A percentile compares a stretch with the other conserved stretches of the same genome.
These are phyloP conservation scores for Marvania coccoides DNA, from an alignment of 139 green algal species.

Conservation along the genomic window DNA sequence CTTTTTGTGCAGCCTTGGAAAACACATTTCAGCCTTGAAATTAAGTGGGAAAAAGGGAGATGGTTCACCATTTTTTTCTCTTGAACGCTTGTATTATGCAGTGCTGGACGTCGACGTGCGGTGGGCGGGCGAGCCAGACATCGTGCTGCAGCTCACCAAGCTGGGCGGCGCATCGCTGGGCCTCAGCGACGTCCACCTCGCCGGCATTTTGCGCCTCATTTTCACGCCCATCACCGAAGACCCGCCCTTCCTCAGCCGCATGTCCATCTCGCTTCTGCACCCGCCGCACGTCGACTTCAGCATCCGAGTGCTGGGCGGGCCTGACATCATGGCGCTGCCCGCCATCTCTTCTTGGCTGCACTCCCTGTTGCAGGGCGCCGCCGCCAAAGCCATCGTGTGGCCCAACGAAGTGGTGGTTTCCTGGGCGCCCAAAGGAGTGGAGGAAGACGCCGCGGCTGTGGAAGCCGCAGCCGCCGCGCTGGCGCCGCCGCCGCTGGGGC, in stretches of 20 bases:
- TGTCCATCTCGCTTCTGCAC: conserved; percentile 18
- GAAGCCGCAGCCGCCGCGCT: conserved; percentile 2
- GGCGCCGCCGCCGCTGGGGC: conserved; percentile 11
- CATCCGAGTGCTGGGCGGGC: conserved; percentile 22
- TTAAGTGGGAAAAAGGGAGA: background rate
- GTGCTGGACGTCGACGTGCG: conserved; percentile 28
- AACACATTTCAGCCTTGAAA: too few species aligned
- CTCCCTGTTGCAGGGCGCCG: conserved; percentile 10
- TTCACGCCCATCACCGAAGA: conserved; percentile 29
- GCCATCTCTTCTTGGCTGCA: conserved; percentile 24
- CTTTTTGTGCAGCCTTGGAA: background rate
- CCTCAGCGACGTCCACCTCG: conserved; percentile 13
- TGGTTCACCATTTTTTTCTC: background rate
- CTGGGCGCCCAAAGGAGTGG: background rate
- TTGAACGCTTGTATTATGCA: background rate
- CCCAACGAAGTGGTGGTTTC: background rate
- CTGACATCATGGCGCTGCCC: conserved; percentile 30
- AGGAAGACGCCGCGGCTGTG: background rate
- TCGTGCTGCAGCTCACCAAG: conserved; percentile 20
- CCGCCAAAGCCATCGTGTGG: conserved; percentile 2
- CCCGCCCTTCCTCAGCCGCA: conserved; percentile 26
- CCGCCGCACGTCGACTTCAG: conserved; percentile 30
- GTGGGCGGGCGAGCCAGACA: conserved; percentile 30
- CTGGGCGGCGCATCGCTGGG: conserved; percentile 5
- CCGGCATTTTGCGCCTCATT: conserved; percentile 18